These are phyloP conservation scores for Leersia perrieri DNA, from an alignment of 176 grass and related monocot genomes.

Conservation along the genomic window DNA sequence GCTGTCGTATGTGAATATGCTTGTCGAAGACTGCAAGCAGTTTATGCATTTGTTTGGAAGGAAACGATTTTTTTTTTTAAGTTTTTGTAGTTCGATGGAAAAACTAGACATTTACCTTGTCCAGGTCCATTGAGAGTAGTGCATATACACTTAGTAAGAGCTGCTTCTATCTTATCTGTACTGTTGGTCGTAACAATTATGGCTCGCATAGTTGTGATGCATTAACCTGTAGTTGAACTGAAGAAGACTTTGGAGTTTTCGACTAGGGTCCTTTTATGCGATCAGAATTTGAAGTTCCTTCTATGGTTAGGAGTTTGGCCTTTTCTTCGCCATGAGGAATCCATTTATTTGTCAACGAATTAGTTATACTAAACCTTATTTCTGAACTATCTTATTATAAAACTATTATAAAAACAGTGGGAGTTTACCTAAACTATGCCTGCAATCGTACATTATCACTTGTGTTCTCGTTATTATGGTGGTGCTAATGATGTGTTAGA, in stretches of 20 bases:
- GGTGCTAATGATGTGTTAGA: background rate
- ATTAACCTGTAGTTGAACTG: background rate
- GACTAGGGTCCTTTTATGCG: background rate
- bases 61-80: too few relatives aligned
- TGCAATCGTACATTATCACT: background rate
- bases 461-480: background rate
- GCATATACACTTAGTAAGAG: background rate
- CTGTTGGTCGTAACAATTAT: background rate
- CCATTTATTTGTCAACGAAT: background rate
- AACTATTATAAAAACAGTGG: background rate
- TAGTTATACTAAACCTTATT: background rate
- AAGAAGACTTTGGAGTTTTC: background rate
- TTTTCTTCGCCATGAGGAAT: background rate
- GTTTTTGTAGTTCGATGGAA: background rate
- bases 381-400: background rate
- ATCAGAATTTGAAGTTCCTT: background rate
- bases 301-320: background rate
- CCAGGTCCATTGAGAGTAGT: background rate
- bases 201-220: background rate
- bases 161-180: background rate
- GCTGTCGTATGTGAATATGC: background rate
- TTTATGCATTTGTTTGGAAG: background rate
- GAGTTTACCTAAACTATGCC: background rate
- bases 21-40: background rate
- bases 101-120: too few relatives aligned